Percentiles rank a stretch among this genome's conserved stretches.
Evolutionary conservation across 768 basidiomycete species (phyloP).

Genomic region (Amylocystis lapponica): DNA sequence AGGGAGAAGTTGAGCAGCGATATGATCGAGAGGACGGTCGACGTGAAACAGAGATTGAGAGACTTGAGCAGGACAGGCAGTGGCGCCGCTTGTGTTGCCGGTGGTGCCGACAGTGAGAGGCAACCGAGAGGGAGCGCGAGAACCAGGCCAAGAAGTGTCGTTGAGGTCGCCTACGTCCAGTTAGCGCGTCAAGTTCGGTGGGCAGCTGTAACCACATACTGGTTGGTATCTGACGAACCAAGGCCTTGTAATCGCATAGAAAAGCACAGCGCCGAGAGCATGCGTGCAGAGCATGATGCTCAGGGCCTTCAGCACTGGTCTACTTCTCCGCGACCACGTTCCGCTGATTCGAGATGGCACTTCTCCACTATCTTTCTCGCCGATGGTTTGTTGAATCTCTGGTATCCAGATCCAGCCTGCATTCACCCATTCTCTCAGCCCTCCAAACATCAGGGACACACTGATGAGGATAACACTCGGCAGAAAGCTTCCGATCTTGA

Average conservation of each 20-base stretch:
- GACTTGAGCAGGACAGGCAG: constrained; percentile 55
- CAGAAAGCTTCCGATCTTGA: constrained; percentile 88
- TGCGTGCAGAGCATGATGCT: constrained; percentile 54
- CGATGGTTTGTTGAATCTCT: background rate
- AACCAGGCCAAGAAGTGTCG: background rate
- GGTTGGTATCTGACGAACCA: constrained; percentile 36
- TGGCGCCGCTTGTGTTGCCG: constrained; percentile 1
- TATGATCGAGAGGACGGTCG: constrained; percentile 78
- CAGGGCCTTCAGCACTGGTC: constrained; percentile 52
- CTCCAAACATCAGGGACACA: constrained; percentile 79
- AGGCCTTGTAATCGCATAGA: constrained; percentile 39
- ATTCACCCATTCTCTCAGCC: constrained; percentile 67
- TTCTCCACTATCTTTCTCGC: constrained; percentile 1
- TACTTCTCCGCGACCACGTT: constrained; percentile 40
- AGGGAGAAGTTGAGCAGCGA: constrained; percentile 93
- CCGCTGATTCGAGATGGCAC: background rate
- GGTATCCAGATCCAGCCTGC: constrained; percentile 45
- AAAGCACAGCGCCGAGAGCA: constrained; percentile 44
- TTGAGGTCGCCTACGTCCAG: background rate
- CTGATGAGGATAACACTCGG: constrained; percentile 84
- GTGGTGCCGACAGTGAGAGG: background rate
- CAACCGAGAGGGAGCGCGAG: background rate
- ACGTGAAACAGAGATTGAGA: constrained; percentile 76
- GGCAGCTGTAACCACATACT: constrained; percentile 26
- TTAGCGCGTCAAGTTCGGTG: background rate